Base-by-base conservation (phyloP, 495 filamentous ascomycete genomes). In the Staphylotrichum tortipilum region DNA sequence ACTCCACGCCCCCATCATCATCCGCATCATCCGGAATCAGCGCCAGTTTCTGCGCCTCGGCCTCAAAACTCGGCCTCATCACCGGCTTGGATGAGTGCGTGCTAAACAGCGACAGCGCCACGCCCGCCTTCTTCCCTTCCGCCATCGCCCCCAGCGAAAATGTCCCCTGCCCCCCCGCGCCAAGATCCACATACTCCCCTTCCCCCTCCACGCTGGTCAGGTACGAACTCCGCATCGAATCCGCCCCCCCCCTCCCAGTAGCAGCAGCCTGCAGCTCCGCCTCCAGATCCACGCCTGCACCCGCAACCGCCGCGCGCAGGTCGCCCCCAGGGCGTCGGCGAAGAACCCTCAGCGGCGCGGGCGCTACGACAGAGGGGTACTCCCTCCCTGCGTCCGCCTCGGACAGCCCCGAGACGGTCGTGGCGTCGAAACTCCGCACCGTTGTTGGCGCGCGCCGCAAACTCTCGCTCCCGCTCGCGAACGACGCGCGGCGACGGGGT, bases 1-100 rank as follows among this genome's bases (percentile, higher is more conserved):
- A 88, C 61, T 96, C 92, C 41, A 96, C 78, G 17, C 91, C 90
- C n/a, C 90, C 91, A 64, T 92, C 88, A 47, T 87, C 86, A 46
- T 82, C 76, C 19, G 67, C 53, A 51, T 91, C 86, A 62, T 99
- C 94, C 0, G 90, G 88, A 19, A 98, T 86, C 48, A 85, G 80
- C 8, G 90, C 88, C 53, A 98, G 81, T 57, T 87, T 84, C 42
- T 88, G 84, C 23, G 94, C 87, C 49, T 94, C 91, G 9, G 79
- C 82, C 66, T 97, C 87, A 49, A 97, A 96, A 1, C 89, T 95
- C 10, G 86, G 85, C 34, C 87, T 76, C 69, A 92, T 70, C 34
- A 88, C 76, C 12, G 82, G 83, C 57, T 88, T 84, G 3, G 84
- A 85, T 2, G 84, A 86, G 58, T 85, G 81, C 0, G 84, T 87